Base-by-base conservation (phyloP, 441 rosid species). In the Bocquillonia castaneifolia region DNA sequence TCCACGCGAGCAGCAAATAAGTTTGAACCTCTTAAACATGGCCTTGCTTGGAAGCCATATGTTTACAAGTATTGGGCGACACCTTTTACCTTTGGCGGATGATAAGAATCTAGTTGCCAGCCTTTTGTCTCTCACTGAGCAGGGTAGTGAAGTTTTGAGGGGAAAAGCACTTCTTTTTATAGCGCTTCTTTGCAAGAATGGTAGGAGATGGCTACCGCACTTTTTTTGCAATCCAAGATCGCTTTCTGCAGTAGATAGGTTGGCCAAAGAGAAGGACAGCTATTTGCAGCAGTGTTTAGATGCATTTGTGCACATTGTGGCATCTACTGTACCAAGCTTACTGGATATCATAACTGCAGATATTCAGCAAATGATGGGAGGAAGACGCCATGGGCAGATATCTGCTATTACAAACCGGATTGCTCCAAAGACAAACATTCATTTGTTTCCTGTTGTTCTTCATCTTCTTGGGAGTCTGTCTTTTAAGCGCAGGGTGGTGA, bases 1-100 rank as follows among this genome's bases (percentile, higher is more conserved):
- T 72, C 72, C 92, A 54, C 90, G 99, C 45, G 99, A 93, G 76
- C 97, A 93, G 82, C 97, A 93, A 83, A 79, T 91, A 72, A 80
- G 92, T 78, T 76, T 93, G 78, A 93, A 93, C 80, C 90, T 93
- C 77, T 80, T 93, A 63, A 91, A 83, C 73, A 77, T 93, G 87
- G 85, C 86, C 73, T 78, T 90, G 91, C 85, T 87, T 76, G 93
- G 86, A 67, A 89, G 92, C 79, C 95, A 93, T 50, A 48, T 80
- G 74, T 80, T 86, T 72, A 76, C 91, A 47, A 87, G 86, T 76
- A 79, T 84, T 63, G 97, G 96, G 72, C 82, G 97, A 56, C 86
- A 87, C 77, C 88, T 94, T 63, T 80, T 78, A 64, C 75, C 86
- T n/a, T 79, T 88, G 80, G 72, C 81, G 56, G 99, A 94, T 81